Evolutionary conservation across 306 rosid species (phyloP).

Genomic region (Coriaria nepalensis): DNA sequence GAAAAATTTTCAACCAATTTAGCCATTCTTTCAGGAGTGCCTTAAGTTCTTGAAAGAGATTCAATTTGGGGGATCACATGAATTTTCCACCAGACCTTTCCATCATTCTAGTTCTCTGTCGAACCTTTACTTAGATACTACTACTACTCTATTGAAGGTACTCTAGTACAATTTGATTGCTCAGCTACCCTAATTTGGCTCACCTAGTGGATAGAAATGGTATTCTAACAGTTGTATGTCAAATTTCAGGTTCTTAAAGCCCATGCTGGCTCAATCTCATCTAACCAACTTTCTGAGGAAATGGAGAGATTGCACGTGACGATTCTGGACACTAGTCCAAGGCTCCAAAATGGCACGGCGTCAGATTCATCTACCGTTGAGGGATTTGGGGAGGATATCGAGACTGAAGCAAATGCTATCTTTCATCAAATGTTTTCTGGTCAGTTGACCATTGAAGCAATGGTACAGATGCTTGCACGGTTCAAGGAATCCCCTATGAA

Average conservation of each 20-base stretch:
- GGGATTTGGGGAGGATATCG: constrained; percentile 73
- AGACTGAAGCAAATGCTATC: constrained; percentile 72
- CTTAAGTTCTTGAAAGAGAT: constrained; percentile 63
- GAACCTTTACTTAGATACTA: constrained; percentile 45
- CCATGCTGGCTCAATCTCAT: constrained; percentile 32
- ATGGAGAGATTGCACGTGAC: constrained; percentile 61
- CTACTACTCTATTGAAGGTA: constrained; percentile 65
- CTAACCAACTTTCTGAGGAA: constrained; percentile 65
- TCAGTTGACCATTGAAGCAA: constrained; percentile 48
- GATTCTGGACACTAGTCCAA: constrained; percentile 52
- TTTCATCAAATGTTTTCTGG: constrained; percentile 91
- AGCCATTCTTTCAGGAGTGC: constrained; percentile 59
- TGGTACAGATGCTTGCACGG: constrained; percentile 84
- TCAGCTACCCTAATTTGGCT: not conserved
- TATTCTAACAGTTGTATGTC: constrained; percentile 7
- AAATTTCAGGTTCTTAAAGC: constrained; percentile 68
- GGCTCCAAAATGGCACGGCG: constrained; percentile 54
- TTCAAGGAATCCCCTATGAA: constrained; percentile 75
- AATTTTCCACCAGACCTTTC: constrained; percentile 52
- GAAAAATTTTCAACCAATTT: constrained; percentile 9
- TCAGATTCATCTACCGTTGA: constrained; percentile 55
- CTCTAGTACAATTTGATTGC: not conserved
- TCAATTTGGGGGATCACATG: constrained; percentile 62
- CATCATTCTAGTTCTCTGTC: constrained; percentile 52
- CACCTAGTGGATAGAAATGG: constrained; percentile 1